phyloP scores from a whole-genome alignment of 305 asterid genomes.

The Fraxinus sp. region DNA sequence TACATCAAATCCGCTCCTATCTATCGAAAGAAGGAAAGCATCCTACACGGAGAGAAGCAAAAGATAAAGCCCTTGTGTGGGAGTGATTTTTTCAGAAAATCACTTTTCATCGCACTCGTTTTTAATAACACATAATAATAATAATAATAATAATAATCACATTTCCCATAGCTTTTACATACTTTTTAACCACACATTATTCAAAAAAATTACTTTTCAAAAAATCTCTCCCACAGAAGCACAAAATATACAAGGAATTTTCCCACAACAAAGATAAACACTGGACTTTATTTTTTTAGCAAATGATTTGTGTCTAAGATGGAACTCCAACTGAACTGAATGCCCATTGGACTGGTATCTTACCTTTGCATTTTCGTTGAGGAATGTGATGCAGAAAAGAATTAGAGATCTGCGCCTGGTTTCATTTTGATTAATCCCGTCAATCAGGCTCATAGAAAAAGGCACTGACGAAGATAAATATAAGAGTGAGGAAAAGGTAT shows the following conservation, averaged over 20 bases:
- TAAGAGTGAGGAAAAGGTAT: constrained; percentile 9
- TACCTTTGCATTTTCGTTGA: constrained; percentile 71
- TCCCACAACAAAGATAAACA: not conserved
- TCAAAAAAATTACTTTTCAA: too few species aligned
- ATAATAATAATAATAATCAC: not conserved
- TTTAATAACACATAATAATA: not conserved
- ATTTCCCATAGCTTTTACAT: not conserved
- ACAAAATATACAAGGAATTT: not conserved
- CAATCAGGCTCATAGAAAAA: constrained; percentile 60
- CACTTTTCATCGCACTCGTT: constrained; percentile 14
- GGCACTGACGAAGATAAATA: constrained; percentile 47
- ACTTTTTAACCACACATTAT: too few species aligned
- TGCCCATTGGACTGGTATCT: not conserved
- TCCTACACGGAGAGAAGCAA: constrained; percentile 54
- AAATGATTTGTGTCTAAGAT: not conserved
- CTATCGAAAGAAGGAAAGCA: constrained; percentile 66
- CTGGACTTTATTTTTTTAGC: not conserved
- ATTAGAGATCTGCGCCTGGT: constrained; percentile 75
- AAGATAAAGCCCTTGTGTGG: not conserved
- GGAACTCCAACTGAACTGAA: not conserved
- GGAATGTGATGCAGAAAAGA: constrained; percentile 72
- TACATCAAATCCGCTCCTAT: constrained; percentile 79
- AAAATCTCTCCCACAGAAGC: not conserved
- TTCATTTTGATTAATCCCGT: constrained; percentile 83
- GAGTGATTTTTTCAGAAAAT: not conserved